Conservation (phyloP, 1,139 yeast species). For the Pichia norvegensis region DNA sequence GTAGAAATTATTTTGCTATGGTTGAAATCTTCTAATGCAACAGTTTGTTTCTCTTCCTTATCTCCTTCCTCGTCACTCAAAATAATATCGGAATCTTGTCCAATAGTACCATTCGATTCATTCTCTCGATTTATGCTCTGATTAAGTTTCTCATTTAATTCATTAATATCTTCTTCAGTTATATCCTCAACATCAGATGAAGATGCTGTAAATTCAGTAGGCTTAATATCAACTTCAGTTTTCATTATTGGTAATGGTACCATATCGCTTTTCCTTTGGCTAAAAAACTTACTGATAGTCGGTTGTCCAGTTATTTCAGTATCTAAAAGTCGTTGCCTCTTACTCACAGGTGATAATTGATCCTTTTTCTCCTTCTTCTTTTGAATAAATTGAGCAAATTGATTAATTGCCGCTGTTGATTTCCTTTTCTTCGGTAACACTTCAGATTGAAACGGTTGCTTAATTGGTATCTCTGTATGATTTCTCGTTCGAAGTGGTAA, state of each 20-base stretch:
- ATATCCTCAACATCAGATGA: constrained; percentile 15
- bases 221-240: neutral
- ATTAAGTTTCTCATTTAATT: constrained; percentile 8
- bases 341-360: constrained; percentile 19
- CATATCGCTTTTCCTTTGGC: constrained; percentile 1
- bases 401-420: constrained; percentile 8
- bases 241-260: neutral
- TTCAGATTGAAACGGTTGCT: constrained; percentile 1
- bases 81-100: constrained; percentile 8
- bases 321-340: constrained; percentile 22
- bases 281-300: constrained; percentile 14
- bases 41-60: neutral
- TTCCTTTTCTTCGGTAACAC: constrained; percentile 10
- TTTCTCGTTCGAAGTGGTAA: constrained; percentile 4
- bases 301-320: constrained; percentile 9
- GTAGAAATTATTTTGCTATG: neutral
- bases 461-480: neutral
- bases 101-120: neutral
- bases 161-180: constrained; percentile 11
- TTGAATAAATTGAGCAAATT: constrained; percentile 8
- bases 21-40: neutral
- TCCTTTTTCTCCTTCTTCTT: constrained; percentile 1
- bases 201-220: constrained; percentile 10
- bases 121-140: neutral
- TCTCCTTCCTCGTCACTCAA: constrained; percentile 10